phyloP scores from a whole-genome alignment of 768 basidiomycete genomes.

The Omphalotus guepiniiformis region DNA sequence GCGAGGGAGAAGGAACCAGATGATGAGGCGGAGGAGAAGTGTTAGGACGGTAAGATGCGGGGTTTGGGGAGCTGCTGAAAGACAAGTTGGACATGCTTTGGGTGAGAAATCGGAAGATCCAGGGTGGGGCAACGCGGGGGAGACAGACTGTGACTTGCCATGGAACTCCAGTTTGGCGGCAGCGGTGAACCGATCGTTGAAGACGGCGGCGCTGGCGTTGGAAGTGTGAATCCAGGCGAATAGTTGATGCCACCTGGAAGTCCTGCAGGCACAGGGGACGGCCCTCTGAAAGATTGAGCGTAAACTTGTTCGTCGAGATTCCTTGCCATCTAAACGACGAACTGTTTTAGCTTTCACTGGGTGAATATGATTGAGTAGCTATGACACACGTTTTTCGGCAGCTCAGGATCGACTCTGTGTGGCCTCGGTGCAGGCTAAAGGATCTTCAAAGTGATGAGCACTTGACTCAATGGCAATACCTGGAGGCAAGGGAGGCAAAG shows the following conservation, averaged over 20 bases:
- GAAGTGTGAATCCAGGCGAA: neutral
- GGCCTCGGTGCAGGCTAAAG: slow-evolving; percentile 14
- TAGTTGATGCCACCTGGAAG: neutral
- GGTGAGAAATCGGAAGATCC: neutral
- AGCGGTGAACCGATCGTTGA: neutral
- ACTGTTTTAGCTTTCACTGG: slow-evolving; percentile 11
- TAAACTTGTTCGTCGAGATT: slow-evolving; percentile 7
- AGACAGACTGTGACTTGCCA: slow-evolving; percentile 14
- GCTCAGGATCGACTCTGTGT: slow-evolving; percentile 1
- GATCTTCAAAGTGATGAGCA: slow-evolving; percentile 3
- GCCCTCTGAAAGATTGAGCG: neutral
- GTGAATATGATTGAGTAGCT: neutral
- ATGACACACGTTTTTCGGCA: neutral
- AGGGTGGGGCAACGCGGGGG: neutral
- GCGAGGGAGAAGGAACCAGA: neutral
- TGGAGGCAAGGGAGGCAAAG: neutral
- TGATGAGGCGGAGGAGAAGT: neutral
- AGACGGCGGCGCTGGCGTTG: neutral
- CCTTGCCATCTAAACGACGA: slow-evolving; percentile 6
- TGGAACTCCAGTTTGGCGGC: neutral
- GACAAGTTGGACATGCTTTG: neutral
- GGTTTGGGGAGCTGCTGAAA: neutral
- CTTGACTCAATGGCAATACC: neutral
- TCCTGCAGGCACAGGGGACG: neutral
- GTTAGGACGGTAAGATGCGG: neutral